Evolutionary conservation across 1,284 basidiomycete genomes (phyloP).

Genomic region (Ustilago nuda): DNA sequence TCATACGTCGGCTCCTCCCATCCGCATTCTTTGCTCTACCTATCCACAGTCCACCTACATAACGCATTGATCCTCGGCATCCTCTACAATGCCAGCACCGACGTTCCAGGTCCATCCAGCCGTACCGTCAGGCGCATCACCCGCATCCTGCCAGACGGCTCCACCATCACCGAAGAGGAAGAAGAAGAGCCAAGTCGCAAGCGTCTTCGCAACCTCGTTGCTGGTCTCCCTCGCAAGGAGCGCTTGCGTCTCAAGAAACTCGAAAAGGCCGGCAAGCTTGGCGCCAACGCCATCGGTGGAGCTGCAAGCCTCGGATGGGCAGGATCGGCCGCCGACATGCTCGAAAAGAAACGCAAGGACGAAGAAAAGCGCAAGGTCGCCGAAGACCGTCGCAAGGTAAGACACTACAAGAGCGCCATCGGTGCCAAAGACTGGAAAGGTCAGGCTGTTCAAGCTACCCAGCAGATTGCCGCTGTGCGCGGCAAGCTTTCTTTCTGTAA

Average conservation of each 20-base stretch:
- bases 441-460: constrained; percentile 48
- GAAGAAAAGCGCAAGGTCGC: constrained; percentile 65
- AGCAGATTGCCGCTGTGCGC: constrained; percentile 54
- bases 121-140: constrained; percentile 40
- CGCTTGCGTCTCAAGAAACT: constrained; percentile 62
- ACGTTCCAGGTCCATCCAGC: constrained; percentile 59
- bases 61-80: constrained; percentile 71
- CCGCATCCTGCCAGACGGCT: constrained; percentile 45
- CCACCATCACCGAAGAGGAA: constrained; percentile 51
- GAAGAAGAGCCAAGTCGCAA: constrained; percentile 61
- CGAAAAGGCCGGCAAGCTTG: constrained; percentile 52
- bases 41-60: constrained; percentile 69
- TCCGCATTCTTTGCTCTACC: not conserved
- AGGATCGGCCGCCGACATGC: constrained; percentile 67
- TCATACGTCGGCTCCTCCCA: not conserved
- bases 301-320: constrained; percentile 62
- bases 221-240: constrained; percentile 60
- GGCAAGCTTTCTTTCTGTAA: constrained; percentile 54
- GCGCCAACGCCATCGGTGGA: constrained; percentile 33
- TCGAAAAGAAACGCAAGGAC: constrained; percentile 68
- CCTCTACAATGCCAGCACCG: constrained; percentile 69
- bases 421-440: constrained; percentile 64
- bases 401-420: constrained; percentile 62
- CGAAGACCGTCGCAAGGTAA: constrained; percentile 63
- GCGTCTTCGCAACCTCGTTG: constrained; percentile 63